Base-by-base conservation (phyloP, 371 early-diverging fungal genomes). In the Sanchytrium tribonematis region DNA sequence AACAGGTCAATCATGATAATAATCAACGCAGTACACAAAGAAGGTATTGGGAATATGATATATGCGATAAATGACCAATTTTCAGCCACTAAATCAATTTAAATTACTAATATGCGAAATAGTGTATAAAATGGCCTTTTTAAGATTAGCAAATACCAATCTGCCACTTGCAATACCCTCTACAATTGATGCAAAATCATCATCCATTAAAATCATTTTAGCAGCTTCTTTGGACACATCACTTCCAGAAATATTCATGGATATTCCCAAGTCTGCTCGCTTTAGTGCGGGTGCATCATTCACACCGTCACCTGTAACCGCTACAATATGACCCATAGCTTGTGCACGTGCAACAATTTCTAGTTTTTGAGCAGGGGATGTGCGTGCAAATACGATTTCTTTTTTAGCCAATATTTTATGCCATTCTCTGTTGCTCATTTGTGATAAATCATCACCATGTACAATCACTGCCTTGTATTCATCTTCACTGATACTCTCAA, bases 261-360 rank as follows among this genome's bases (percentile, higher is more conserved):
- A 83, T 77, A 95, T 94, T 17, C 97, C 98, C 69, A 97, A 90
- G 77, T 97, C 92, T 30, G 96, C 96, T 74, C 85, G 77, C 77
- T 91, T 91, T 66, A 97, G 83, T 0, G 95, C 92, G 28, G 94
- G 95, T 0, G 88, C 93, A 77, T 97, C 97, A 80, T 95, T 97
- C 68, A 48, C 22, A 48, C 48, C 48, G 22, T 48, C 48, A 12
- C 48, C 48, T 22, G 48, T 48, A 12, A 48, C 91, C 28, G 89
- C 94, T 28, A 95, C 95, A 28, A 93, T 87, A 74, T 94, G 89
- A 29, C 87, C 90, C 67, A 88, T 80, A 70, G 85, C 83, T 77
- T 91, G 88, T 32, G 95, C 79, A 29, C 83, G 79, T 30, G 79
- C 77, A 12, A 95, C 93, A 66, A 97, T 83, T 69, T 90, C 83